These are phyloP conservation scores for Neonectria coccinea DNA, from an alignment of 2,329 filamentous ascomycete genomes.

Conservation along the genomic window DNA sequence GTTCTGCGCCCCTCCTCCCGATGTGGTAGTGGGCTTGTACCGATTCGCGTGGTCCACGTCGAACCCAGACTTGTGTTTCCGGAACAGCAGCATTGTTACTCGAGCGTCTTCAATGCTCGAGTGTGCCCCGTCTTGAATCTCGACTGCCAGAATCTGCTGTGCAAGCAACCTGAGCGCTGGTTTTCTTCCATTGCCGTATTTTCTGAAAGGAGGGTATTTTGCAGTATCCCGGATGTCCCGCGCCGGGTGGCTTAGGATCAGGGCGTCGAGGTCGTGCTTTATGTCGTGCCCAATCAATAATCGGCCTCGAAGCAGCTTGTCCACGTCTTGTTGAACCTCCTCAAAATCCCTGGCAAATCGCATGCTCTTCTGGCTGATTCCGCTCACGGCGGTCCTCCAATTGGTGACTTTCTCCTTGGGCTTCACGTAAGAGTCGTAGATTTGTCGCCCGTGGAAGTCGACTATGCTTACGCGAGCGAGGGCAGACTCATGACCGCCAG, in stretches of 20 bases:
- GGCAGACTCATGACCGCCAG: constrained; percentile 75
- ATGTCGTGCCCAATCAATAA: constrained; percentile 88
- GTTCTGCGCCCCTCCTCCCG: constrained; percentile 43
- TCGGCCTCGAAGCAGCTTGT: constrained; percentile 74
- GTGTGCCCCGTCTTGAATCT: constrained; percentile 73
- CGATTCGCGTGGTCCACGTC: constrained; percentile 82
- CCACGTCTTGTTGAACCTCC: constrained; percentile 80
- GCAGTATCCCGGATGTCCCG: constrained; percentile 88
- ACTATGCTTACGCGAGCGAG: constrained; percentile 91
- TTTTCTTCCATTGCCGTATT: constrained; percentile 74
- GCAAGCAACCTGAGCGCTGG: constrained; percentile 73
- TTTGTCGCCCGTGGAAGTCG: constrained; percentile 90
- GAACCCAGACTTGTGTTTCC: constrained; percentile 84
- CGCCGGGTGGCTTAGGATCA: constrained; percentile 82
- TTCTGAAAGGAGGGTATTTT: constrained; percentile 78
- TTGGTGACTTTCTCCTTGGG: constrained; percentile 84
- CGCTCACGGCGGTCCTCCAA: constrained; percentile 89
- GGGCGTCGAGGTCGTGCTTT: constrained; percentile 79
- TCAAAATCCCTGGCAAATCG: constrained; percentile 76
- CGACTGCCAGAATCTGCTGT: constrained; percentile 67
- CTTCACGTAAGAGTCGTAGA: constrained; percentile 94
- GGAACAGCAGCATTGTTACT: constrained; percentile 90
- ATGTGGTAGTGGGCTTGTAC: constrained; percentile 59
- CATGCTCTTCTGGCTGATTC: constrained; percentile 82
- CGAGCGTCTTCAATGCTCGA: constrained; percentile 83